These are phyloP conservation scores for Hericium alpestre DNA, from an alignment of 768 basidiomycete genomes.

Conservation along the genomic window DNA sequence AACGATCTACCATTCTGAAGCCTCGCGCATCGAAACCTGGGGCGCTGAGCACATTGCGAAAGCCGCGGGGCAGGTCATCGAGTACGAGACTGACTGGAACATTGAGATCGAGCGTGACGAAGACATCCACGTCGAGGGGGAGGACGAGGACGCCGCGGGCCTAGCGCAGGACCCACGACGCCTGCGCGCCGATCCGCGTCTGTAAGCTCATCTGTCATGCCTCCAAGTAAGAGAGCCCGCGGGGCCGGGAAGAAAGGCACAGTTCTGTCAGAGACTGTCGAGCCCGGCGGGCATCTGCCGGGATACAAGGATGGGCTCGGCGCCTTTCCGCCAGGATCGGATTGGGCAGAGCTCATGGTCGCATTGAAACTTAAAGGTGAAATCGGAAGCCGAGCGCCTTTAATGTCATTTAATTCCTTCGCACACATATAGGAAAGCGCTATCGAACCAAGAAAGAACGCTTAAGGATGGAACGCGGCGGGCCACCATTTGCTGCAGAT, in stretches of 20 bases:
- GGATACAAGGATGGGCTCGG: slow-evolving; percentile 71
- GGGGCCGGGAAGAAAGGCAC: slow-evolving; percentile 30
- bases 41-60: slow-evolving; percentile 66
- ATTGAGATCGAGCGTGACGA: slow-evolving; percentile 56
- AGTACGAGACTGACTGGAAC: slow-evolving; percentile 78
- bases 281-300: slow-evolving; percentile 62
- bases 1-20: slow-evolving; percentile 65
- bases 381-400: neutral
- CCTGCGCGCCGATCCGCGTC: slow-evolving; percentile 20
- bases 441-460: slow-evolving; percentile 78
- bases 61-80: slow-evolving; percentile 63
- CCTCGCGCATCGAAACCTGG: slow-evolving; percentile 59
- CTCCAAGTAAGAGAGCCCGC: slow-evolving; percentile 21
- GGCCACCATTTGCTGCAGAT: slow-evolving; percentile 59
- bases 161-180: slow-evolving; percentile 14
- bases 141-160: slow-evolving; percentile 27
- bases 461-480: slow-evolving; percentile 64
- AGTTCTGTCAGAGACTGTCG: slow-evolving; percentile 37
- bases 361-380: slow-evolving; percentile 66
- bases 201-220: slow-evolving; percentile 6
- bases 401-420: neutral
- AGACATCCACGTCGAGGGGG: slow-evolving; percentile 25
- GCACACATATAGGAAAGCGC: slow-evolving; percentile 43
- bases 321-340: slow-evolving; percentile 58
- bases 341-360: slow-evolving; percentile 65